Conservation (phyloP, 1,284 basidiomycete species). For the Malassezia sp. region DNA sequence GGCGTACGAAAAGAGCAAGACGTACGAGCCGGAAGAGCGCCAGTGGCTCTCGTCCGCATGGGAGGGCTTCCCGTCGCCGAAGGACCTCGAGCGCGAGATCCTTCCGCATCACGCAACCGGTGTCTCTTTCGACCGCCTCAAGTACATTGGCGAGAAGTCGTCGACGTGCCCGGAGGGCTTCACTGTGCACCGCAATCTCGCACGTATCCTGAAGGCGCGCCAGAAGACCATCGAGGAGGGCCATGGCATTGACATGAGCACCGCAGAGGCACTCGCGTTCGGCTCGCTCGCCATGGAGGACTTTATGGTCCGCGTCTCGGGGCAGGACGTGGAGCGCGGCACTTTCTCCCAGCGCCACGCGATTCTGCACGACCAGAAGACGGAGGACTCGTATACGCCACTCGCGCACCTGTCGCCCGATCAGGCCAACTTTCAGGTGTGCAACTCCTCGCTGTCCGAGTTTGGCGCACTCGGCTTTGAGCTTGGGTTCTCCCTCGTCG, state of each 20-base stretch:
- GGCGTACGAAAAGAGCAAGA: constrained; percentile 76
- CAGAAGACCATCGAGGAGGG: constrained; percentile 85
- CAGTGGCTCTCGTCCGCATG: constrained; percentile 97
- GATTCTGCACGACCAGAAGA: constrained; percentile 88
- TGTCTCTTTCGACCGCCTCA: constrained; percentile 63
- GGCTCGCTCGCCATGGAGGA: constrained; percentile 84
- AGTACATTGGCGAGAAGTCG: constrained; percentile 73
- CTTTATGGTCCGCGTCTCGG: constrained; percentile 86
- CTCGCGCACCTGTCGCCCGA: constrained; percentile 74
- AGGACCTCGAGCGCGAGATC: constrained; percentile 81
- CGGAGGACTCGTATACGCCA: constrained; percentile 77
- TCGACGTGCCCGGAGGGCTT: constrained; percentile 74
- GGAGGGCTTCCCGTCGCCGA: constrained; percentile 96
- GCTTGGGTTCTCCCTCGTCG: constrained; percentile 94
- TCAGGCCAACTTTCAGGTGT: constrained; percentile 84
- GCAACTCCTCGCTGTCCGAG: constrained; percentile 95
- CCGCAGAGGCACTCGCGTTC: constrained; percentile 95
- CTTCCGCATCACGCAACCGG: constrained; percentile 83
- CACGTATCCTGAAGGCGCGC: constrained; percentile 75
- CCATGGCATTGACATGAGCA: constrained; percentile 90
- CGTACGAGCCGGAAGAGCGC: constrained; percentile 63
- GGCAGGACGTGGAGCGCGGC: constrained; percentile 97
- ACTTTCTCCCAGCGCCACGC: constrained; percentile 99
- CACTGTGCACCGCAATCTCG: constrained; percentile 80
- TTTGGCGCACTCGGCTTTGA: constrained; percentile 93